Base-by-base conservation (phyloP, 306 rosid genomes). In the Prunus armeniaca region DNA sequence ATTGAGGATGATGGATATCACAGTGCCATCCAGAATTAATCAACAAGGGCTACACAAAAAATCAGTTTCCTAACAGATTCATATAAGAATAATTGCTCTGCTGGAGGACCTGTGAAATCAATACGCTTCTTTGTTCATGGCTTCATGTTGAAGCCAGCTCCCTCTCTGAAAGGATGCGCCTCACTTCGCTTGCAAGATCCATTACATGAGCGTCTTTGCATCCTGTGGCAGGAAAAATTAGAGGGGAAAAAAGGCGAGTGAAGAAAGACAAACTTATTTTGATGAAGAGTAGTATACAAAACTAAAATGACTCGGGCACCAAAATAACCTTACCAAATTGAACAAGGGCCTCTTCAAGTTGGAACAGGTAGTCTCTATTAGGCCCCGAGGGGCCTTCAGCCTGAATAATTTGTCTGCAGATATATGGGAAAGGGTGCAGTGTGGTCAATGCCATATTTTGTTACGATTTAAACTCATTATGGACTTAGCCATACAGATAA, bases 301-400 rank as follows among this genome's bases (percentile, higher is more conserved):
- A 6, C 64, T 6, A 12, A 66, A 79, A 73, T 38, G 69, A 71
- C 73, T 72, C 45, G 55, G 46, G 25, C n/a, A 45, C 12, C 51
- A n/a, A 38, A 57, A 69, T 32, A 80, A 45, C 43, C 84, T 83
- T 51, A 89, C 98, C 97, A 49, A 90, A 79, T 78, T 90, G 78
- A 80, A 80, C 82, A 77, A 92, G 91, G 74, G 91, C 93, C 66
- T 87, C 80, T 80, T 95, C 98, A 32, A 95, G 97, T 38, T 83
- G 88, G 79, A 95, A 95, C 76, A 90, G 87, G 75, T 92, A 92
- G 82, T 95, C 98, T 82, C 90, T 87, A 71, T 95, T 92, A 14
- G 96, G 96, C 78, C 98, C 98, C 51, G 97, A 81, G 9, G 98
- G 98, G 10, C 97, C 97, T 86, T 89, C 83, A 2, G 97, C 96